Evolutionary conservation across 2,329 filamentous ascomycete genomes (phyloP).

Genomic region (Claviceps sp.): DNA sequence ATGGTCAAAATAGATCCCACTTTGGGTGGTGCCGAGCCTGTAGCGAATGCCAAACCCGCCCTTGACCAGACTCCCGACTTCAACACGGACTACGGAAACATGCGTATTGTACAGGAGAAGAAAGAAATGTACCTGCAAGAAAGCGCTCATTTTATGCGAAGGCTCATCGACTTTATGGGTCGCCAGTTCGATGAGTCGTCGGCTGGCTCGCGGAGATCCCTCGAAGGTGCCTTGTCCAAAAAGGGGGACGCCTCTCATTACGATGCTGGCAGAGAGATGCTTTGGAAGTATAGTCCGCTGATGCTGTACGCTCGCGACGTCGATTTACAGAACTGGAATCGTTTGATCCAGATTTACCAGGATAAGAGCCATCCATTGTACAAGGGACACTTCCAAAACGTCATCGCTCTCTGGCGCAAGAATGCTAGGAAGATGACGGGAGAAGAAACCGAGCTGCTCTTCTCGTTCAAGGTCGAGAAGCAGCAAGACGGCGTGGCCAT

Average conservation of each 20-base stretch:
- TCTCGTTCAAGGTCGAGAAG: slow-evolving; percentile 72
- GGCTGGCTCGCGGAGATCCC: slow-evolving; percentile 51
- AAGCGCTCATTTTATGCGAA: slow-evolving; percentile 61
- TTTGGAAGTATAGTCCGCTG: slow-evolving; percentile 82
- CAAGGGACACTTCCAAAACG: slow-evolving; percentile 67
- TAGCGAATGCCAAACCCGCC: slow-evolving; percentile 34
- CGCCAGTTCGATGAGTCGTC: slow-evolving; percentile 67
- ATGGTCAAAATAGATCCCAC: slow-evolving; percentile 88
- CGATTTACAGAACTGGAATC: slow-evolving; percentile 69
- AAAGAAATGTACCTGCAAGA: slow-evolving; percentile 77
- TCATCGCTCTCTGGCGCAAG: slow-evolving; percentile 66
- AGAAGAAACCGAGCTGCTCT: slow-evolving; percentile 75
- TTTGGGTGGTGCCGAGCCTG: slow-evolving; percentile 40
- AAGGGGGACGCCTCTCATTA: slow-evolving; percentile 62
- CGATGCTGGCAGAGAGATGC: slow-evolving; percentile 53
- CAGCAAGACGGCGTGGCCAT: slow-evolving; percentile 66
- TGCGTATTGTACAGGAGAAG: slow-evolving; percentile 91
- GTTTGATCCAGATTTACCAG: slow-evolving; percentile 68
- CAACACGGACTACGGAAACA: slow-evolving; percentile 67
- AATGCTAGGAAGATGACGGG: slow-evolving; percentile 61
- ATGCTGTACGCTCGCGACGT: slow-evolving; percentile 82
- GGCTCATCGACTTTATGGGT: slow-evolving; percentile 71
- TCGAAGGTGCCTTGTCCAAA: slow-evolving; percentile 46
- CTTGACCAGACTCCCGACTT: slow-evolving; percentile 34
- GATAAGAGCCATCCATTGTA: slow-evolving; percentile 64